phyloP scores from a whole-genome alignment of 805 yeast species.

The Saturnispora quitensis region DNA sequence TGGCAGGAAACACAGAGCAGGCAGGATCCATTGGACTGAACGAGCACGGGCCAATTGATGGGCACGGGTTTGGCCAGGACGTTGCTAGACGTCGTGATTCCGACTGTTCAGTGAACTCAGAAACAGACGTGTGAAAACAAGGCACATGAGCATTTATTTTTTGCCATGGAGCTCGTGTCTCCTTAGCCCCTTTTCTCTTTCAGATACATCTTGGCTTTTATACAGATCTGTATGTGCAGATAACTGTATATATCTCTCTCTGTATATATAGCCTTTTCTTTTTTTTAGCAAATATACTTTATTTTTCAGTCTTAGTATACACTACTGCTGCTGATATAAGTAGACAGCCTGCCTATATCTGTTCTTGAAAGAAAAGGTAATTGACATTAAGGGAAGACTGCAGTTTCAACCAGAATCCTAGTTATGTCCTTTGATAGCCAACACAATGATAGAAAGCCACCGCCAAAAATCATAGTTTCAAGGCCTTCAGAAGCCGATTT shows the following conservation, averaged over 20 bases:
- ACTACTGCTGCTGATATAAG: no score
- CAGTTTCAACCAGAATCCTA: neutral
- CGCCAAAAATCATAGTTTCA: neutral
- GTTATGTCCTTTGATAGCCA: neutral
- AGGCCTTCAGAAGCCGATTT: neutral
- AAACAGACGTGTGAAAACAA: neutral
- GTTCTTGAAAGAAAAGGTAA: no score
- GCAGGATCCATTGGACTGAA: neutral
- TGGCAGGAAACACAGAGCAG: neutral
- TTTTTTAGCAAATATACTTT: neutral
- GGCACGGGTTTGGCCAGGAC: neutral
- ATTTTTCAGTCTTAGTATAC: no score
- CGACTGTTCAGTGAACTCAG: neutral
- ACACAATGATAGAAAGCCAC: neutral
- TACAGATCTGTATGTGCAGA: neutral
- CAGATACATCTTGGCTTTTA: neutral
- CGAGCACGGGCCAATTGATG: neutral
- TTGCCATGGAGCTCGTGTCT: neutral
- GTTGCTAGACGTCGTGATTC: neutral
- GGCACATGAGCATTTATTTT: neutral
- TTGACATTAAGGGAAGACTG: no score
- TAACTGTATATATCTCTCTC: neutral
- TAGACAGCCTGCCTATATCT: no score
- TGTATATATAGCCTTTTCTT: neutral
- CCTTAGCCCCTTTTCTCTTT: neutral